phyloP scores from a whole-genome alignment of 2,329 filamentous ascomycete genomes.

The Diaporthe helianthi region DNA sequence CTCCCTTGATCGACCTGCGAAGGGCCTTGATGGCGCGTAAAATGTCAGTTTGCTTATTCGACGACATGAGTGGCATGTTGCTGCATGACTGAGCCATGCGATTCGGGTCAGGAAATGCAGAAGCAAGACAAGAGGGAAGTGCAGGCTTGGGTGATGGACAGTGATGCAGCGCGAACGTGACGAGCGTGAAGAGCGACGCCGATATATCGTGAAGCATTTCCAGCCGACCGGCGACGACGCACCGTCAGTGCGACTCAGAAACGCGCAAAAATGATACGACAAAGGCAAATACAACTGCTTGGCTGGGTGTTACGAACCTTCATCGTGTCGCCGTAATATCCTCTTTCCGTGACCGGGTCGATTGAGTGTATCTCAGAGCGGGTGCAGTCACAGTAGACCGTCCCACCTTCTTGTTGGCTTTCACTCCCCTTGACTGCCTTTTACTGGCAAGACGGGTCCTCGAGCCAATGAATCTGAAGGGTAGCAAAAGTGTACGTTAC shows the following conservation, averaged over 20 bases:
- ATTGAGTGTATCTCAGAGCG: constrained; percentile 15
- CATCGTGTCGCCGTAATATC: constrained; percentile 30
- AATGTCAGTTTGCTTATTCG: constrained; percentile 46
- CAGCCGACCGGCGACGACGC: background rate
- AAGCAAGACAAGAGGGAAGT: background rate
- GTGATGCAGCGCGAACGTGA: constrained; percentile 3
- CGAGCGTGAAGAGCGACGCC: background rate
- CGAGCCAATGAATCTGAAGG: constrained; percentile 23
- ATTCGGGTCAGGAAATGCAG: constrained; percentile 30
- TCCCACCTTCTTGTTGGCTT: constrained; percentile 12
- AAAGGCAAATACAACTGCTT: background rate
- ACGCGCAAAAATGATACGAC: background rate
- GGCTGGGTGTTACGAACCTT: constrained; percentile 30
- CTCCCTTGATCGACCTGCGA: constrained; percentile 88
- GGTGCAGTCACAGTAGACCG: constrained; percentile 24
- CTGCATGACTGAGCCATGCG: constrained; percentile 2
- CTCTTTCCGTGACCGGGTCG: constrained; percentile 9
- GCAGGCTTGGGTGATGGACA: background rate
- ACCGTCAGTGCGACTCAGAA: background rate
- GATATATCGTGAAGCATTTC: background rate
- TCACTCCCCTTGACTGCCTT: background rate
- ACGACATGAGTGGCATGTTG: constrained; percentile 21
- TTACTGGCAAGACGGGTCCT: background rate
- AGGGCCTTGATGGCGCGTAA: constrained; percentile 69
- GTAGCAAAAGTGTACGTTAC: constrained; percentile 20